Evolutionary conservation across 73 alveolate species (phyloP).

Genomic region (Paramecium pentaurelia): DNA sequence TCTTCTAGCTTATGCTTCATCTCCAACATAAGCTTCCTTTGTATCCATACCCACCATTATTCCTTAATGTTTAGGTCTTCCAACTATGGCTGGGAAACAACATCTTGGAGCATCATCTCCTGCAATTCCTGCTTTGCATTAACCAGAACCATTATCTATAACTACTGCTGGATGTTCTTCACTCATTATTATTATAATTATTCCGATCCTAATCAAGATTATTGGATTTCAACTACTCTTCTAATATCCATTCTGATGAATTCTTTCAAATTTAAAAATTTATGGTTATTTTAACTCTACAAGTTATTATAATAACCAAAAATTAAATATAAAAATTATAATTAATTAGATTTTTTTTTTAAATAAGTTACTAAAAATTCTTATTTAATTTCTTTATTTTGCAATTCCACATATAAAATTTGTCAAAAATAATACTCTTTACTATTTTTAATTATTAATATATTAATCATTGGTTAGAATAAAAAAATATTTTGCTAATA

Average conservation of each 20-base stretch:
- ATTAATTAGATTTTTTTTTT: background rate
- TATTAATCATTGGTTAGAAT: too few relatives aligned
- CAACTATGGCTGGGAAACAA: constrained; percentile 97
- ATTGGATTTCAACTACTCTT: background rate
- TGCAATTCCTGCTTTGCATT: constrained; percentile 95
- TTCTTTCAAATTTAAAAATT: background rate
- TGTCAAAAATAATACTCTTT: too few relatives aligned
- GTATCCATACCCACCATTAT: constrained; percentile 95
- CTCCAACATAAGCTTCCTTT: constrained; percentile 96
- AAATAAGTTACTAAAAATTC: background rate
- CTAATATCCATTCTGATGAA: background rate
- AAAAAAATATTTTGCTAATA: too few relatives aligned
- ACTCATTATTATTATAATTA: background rate
- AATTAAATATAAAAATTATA: background rate
- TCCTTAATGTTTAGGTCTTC: constrained; percentile 97
- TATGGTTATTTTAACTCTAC: background rate
- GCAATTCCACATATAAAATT: too few relatives aligned
- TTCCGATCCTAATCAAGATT: background rate
- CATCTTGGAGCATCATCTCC: constrained; percentile 98
- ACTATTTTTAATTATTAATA: too few relatives aligned
- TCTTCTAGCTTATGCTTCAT: constrained; percentile 96
- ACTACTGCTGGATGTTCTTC: constrained; percentile 56
- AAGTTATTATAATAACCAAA: background rate
- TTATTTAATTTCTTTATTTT: too few relatives aligned
- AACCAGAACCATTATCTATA: constrained; percentile 74